A percentile compares a stretch with the other conserved stretches of the same genome.
Evolutionary conservation across 139 green algal genomes (phyloP).

Genomic region (Tetraselmis chui): DNA sequence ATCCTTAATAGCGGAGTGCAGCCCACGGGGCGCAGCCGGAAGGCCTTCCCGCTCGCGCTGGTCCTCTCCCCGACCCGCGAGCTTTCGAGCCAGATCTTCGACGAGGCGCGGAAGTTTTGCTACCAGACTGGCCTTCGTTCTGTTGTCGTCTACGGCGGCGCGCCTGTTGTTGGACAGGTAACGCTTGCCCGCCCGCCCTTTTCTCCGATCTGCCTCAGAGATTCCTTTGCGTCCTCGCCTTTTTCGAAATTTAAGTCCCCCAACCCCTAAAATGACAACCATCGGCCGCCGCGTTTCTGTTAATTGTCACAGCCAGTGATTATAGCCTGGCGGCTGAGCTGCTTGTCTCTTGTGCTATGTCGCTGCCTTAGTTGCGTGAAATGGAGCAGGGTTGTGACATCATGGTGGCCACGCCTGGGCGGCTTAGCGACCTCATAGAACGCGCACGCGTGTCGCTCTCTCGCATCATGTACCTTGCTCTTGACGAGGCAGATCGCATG

Average conservation of each 20-base stretch:
- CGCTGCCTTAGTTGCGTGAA: conserved; percentile 88
- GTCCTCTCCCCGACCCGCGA: conserved; percentile 90
- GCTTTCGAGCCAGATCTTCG: conserved; percentile 86
- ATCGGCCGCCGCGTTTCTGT: no score
- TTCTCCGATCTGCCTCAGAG: no score
- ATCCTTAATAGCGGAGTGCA: conserved; percentile 66
- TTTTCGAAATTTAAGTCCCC: no score
- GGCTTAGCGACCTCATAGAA: conserved; percentile 60
- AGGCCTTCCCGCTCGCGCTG: conserved; percentile 82
- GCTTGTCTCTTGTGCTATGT: no score
- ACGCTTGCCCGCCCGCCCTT: no score
- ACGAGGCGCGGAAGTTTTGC: conserved; percentile 91
- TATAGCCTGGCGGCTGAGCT: no score
- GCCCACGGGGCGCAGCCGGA: conserved; percentile 55
- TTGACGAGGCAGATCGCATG: conserved; percentile 12
- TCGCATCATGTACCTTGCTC: conserved; percentile 25
- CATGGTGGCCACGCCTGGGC: conserved; percentile 8
- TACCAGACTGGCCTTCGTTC: conserved; percentile 85
- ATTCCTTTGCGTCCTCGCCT: no score
- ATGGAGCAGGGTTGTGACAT: conserved; percentile 88
- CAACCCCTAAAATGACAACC: no score
- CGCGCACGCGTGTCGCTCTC: conserved; percentile 71
- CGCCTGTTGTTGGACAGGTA: conserved; percentile 83
- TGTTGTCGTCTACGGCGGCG: conserved; percentile 94
- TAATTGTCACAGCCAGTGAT: no score